phyloP scores from a whole-genome alignment of 345 rosid genomes.

The Schrenkiella parvula region DNA sequence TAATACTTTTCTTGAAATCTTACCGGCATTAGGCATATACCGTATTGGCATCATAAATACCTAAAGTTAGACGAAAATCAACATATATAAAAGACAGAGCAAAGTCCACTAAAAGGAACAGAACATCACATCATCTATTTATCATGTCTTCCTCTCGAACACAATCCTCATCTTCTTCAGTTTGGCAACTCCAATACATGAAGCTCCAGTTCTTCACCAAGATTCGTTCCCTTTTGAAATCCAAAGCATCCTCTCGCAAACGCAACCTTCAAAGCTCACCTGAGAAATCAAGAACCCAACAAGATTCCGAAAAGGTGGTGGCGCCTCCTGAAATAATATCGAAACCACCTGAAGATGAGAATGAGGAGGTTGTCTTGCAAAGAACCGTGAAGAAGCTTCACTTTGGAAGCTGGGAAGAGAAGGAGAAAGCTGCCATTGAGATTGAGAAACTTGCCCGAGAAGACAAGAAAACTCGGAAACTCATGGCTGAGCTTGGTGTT shows the following conservation, averaged over 20 bases:
- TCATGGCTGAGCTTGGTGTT: constrained; percentile 90
- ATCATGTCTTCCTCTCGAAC: constrained; percentile 35
- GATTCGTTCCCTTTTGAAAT: constrained; percentile 54
- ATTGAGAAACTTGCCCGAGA: constrained; percentile 58
- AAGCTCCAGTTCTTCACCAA: constrained; percentile 55
- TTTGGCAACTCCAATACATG: constrained; percentile 40
- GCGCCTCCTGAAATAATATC: not conserved
- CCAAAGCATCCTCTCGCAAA: constrained; percentile 43
- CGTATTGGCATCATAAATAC: constrained; percentile 15
- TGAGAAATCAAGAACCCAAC: constrained; percentile 23
- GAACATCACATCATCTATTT: constrained; percentile 7
- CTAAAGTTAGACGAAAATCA: constrained; percentile 13
- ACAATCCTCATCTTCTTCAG: constrained; percentile 36
- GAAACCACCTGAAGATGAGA: constrained; percentile 21
- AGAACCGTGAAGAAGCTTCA: constrained; percentile 81
- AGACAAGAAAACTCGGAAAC: constrained; percentile 50
- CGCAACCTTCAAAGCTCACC: constrained; percentile 5
- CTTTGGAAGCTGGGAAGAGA: constrained; percentile 78
- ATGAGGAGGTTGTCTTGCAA: constrained; percentile 47
- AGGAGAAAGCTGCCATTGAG: constrained; percentile 61
- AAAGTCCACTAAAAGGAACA: constrained; percentile 28
- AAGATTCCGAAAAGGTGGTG: not conserved
- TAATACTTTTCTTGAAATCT: not conserved
- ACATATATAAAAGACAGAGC: constrained; percentile 7
- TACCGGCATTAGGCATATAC: constrained; percentile 19